A percentile compares a stretch with the other conserved stretches of the same genome.
phyloP scores from a whole-genome alignment of 129 eudicot genomes.

The Chrysanthemum makinoi region DNA sequence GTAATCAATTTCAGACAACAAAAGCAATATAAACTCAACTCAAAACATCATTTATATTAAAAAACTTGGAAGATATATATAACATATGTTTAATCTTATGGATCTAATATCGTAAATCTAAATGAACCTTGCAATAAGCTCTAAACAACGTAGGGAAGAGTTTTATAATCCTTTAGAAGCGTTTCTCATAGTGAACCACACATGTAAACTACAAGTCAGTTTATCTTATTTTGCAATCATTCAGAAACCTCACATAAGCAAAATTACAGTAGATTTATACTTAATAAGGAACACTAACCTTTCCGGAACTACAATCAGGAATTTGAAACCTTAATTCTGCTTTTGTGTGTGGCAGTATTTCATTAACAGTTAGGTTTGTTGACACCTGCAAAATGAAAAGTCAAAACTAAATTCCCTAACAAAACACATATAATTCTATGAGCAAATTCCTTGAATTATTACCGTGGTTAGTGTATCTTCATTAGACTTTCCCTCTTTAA shows the following conservation, averaged over 20 bases:
- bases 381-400: constrained; percentile 53
- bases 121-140: too few relatives aligned
- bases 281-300: constrained; percentile 44
- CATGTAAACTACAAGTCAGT: not conserved
- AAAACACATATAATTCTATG: not conserved
- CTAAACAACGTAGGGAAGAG: too few relatives aligned
- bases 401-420: not conserved
- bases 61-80: not conserved
- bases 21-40: too few relatives aligned
- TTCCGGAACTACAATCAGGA: constrained; percentile 96
- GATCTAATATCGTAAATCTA: too few relatives aligned
- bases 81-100: not conserved
- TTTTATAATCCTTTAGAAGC: too few relatives aligned
- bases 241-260: not conserved
- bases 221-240: too few relatives aligned
- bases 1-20: not conserved
- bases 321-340: constrained; percentile 74
- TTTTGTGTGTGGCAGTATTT: constrained; percentile 55
- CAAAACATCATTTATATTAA: not conserved
- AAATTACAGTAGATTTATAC: not conserved
- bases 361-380: constrained; percentile 69
- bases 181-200: too few relatives aligned
- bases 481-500: constrained; percentile 60
- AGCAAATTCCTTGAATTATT: not conserved
- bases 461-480: constrained; percentile 48